Percentiles rank a stretch among this genome's conserved stretches.
Conservation (phyloP, 1,284 basidiomycete species). For the Sporisorium graminicola region DNA sequence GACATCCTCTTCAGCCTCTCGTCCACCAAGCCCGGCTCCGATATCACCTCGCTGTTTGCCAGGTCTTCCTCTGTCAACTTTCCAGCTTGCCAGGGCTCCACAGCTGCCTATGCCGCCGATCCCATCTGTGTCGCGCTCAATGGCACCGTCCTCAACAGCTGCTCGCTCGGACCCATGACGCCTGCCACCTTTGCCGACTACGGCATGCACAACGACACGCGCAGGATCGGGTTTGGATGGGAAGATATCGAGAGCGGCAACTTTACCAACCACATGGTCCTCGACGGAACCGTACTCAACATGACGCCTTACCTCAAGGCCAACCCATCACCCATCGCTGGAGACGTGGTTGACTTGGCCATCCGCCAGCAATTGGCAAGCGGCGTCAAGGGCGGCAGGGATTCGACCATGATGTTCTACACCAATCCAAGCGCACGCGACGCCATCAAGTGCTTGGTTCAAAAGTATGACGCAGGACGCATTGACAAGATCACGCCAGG, state of each 20-base stretch:
- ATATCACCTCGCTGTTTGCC: slow-evolving; percentile 86
- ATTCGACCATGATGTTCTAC: slow-evolving; percentile 77
- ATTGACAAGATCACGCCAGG: slow-evolving; percentile 97
- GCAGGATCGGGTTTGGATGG: slow-evolving; percentile 65
- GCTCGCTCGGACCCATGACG: slow-evolving; percentile 73
- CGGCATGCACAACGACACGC: slow-evolving; percentile 45
- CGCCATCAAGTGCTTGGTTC: slow-evolving; percentile 61
- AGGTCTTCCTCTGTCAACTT: slow-evolving; percentile 54
- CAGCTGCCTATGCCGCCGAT: slow-evolving; percentile 77
- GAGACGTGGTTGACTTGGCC: slow-evolving; percentile 84
- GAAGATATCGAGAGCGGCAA: slow-evolving; percentile 56
- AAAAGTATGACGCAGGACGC: slow-evolving; percentile 78
- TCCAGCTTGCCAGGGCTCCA: slow-evolving; percentile 74
- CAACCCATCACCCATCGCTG: slow-evolving; percentile 78
- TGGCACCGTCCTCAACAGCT: slow-evolving; percentile 69
- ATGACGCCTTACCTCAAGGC: slow-evolving; percentile 85
- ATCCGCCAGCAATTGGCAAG: slow-evolving; percentile 80
- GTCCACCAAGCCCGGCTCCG: slow-evolving; percentile 76
- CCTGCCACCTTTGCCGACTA: slow-evolving; percentile 32
- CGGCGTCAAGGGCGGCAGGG: slow-evolving; percentile 77
- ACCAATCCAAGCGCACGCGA: slow-evolving; percentile 39
- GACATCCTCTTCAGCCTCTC: slow-evolving; percentile 74
- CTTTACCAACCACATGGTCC: slow-evolving; percentile 72
- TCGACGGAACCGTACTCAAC: slow-evolving; percentile 95
- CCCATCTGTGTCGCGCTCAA: slow-evolving; percentile 75